Evolutionary conservation across 441 rosid genomes (phyloP).

Genomic region (Cnidoscolus chayamansa): DNA sequence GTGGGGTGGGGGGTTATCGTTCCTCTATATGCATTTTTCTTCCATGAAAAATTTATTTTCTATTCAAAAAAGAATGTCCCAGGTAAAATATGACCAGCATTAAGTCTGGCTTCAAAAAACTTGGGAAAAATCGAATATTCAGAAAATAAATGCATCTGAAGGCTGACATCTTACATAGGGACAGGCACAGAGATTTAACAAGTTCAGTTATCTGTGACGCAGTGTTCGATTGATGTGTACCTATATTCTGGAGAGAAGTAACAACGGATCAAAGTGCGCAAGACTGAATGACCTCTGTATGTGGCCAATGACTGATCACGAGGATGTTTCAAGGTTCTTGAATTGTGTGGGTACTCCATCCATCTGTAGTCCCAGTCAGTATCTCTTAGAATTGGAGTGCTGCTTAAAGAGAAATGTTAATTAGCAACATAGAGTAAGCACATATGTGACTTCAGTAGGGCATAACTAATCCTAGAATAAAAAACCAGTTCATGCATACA

Average conservation of each 20-base stretch:
- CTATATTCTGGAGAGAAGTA: constrained; percentile 65
- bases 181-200: neutral
- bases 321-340: constrained; percentile 46
- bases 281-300: constrained; percentile 55
- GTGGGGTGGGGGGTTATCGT: no score
- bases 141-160: neutral
- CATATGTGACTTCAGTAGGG: neutral
- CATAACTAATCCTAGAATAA: neutral
- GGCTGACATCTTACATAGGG: no score
- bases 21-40: no score
- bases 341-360: constrained; percentile 53
- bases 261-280: constrained; percentile 61
- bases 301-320: constrained; percentile 55
- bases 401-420: constrained; percentile 27
- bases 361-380: constrained; percentile 54
- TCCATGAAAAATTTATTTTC: no score
- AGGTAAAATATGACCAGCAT: neutral
- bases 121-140: neutral
- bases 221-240: constrained; percentile 27
- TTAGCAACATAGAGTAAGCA: constrained; percentile 3
- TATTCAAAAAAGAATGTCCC: no score
- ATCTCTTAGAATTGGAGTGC: constrained; percentile 32
- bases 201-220: neutral
- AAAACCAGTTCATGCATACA: neutral
- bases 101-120: neutral